A percentile compares a stretch with the other conserved stretches of the same genome.
These are phyloP conservation scores for Arabidopsis lyrata DNA, from an alignment of 441 rosid species.

Conservation along the genomic window DNA sequence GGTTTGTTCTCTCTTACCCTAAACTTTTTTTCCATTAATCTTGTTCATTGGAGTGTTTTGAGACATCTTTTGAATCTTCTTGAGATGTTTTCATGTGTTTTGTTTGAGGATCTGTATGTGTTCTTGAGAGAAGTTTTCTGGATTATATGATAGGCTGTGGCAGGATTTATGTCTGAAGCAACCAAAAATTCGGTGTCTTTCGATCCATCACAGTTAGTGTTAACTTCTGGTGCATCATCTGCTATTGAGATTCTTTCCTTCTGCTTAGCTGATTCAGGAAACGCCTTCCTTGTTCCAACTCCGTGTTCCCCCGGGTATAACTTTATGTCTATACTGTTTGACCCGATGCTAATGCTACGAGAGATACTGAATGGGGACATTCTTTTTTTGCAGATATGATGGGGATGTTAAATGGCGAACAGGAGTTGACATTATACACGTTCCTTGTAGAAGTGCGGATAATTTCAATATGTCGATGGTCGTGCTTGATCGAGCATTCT, in stretches of 20 bases:
- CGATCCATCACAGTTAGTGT: conserved; percentile 66
- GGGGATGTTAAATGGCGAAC: conserved; percentile 90
- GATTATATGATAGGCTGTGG: conserved; percentile 59
- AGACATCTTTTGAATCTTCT: conserved; percentile 3
- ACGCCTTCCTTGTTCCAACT: conserved; percentile 87
- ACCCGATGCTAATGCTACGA: neutral
- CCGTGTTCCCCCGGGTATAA: conserved; percentile 79
- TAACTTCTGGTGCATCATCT: conserved; percentile 80
- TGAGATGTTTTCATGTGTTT: conserved; percentile 2
- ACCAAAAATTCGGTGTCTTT: conserved; percentile 61
- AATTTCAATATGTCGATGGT: conserved; percentile 66
- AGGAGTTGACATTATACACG: conserved; percentile 84
- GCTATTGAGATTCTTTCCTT: conserved; percentile 85
- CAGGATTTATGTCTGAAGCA: conserved; percentile 76
- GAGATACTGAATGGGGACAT: neutral
- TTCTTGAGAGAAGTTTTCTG: conserved; percentile 28
- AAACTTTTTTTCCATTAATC: neutral
- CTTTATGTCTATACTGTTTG: neutral
- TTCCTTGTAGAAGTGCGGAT: conserved; percentile 85
- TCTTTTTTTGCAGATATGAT: conserved; percentile 65
- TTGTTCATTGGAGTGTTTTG: neutral
- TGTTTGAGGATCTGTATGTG: neutral
- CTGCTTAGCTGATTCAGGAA: conserved; percentile 91
- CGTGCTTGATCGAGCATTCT: conserved; percentile 83
- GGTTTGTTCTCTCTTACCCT: conserved; percentile 50